Percentiles rank a stretch among this genome's conserved stretches.
Evolutionary conservation across 2,329 filamentous ascomycete genomes (phyloP).

Genomic region (Zarea fungicola): DNA sequence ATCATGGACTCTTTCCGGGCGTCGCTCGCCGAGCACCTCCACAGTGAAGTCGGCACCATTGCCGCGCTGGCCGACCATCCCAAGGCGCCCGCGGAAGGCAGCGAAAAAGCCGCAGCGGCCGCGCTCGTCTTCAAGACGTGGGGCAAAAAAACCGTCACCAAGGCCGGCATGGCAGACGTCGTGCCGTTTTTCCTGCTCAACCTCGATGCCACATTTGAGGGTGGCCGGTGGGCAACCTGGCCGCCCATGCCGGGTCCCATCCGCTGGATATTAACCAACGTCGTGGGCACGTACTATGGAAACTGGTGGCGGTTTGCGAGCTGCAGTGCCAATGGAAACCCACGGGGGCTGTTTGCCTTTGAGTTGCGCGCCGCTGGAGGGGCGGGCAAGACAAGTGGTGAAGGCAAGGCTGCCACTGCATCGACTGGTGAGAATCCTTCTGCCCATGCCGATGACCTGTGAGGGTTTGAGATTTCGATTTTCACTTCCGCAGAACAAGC

Average conservation of each 20-base stretch:
- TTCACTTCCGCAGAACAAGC: too few relatives aligned
- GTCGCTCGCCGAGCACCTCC: slow-evolving; percentile 50
- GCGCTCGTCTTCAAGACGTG: slow-evolving; percentile 51
- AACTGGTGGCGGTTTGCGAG: slow-evolving; percentile 62
- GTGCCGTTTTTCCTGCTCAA: slow-evolving; percentile 63
- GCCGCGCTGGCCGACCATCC: slow-evolving; percentile 44
- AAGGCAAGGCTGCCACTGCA: background rate
- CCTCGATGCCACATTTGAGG: slow-evolving; percentile 54
- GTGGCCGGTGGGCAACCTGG: slow-evolving; percentile 56
- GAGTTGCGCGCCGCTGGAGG: slow-evolving; percentile 15
- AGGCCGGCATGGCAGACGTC: slow-evolving; percentile 53
- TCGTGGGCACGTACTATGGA: slow-evolving; percentile 51
- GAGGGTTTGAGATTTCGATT: too few relatives aligned
- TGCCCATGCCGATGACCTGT: slow-evolving; percentile 3
- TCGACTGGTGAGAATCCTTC: background rate
- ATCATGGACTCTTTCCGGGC: slow-evolving; percentile 48
- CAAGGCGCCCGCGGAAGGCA: slow-evolving; percentile 42
- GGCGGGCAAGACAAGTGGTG: background rate
- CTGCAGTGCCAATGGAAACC: slow-evolving; percentile 49
- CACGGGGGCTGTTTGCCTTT: slow-evolving; percentile 49
- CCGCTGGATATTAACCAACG: slow-evolving; percentile 54
- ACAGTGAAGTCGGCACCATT: slow-evolving; percentile 50
- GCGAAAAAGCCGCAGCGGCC: slow-evolving; percentile 40
- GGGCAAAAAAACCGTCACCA: slow-evolving; percentile 59
- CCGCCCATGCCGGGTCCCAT: slow-evolving; percentile 59